Base-by-base conservation (phyloP, 2,329 filamentous ascomycete species). In the Xylaria sp. region DNA sequence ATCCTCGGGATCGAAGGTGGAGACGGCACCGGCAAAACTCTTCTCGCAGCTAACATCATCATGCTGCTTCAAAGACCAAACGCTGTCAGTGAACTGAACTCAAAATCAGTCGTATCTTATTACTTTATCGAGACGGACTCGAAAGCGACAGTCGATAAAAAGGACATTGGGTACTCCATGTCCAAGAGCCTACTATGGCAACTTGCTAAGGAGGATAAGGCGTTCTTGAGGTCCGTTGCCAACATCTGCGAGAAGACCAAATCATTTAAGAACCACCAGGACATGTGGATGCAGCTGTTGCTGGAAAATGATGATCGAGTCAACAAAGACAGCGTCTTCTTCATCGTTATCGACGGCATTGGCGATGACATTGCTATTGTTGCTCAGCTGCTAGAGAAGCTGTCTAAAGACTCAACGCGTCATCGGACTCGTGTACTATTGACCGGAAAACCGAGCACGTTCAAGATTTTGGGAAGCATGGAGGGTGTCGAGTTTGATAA, bases 1-100 rank as follows among this genome's bases (percentile, higher is more conserved):
- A 36, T 55, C 52, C 52, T 55, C 2, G 52, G 52, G 3, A 32
- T 55, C 32, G 52, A 55, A 23, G 52, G 52, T n/a, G 52, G 52
- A 36, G 52, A 55, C n/a, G 52, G 30, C 20, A 32, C 52, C 3
- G 52, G 52, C 52, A 55, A 55, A 55, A 55, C 52, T 36, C 18
- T 34, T n/a, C 32, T 55, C 8, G 30, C 52, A 20, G 32, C 30
- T 36, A 55, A 55, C 20, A 55, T 36, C 6, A 34, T 55, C 52
- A 55, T 55, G 52, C 20, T 36, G n/a, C 30, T 55, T 34, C 52
- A 23, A n/a, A 36, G 23, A 32, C 28, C 32, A n/a, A 36, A 20
- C n/a, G 15, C 52, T 18, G 8, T n/a, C 13, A 32, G 23, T 12
- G n/a, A 23, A 36, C 20, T 32, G 4, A 34, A 18, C 32, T 55